Conservation (phyloP, 805 yeast species). For the Saccharomycopsis malanga region DNA sequence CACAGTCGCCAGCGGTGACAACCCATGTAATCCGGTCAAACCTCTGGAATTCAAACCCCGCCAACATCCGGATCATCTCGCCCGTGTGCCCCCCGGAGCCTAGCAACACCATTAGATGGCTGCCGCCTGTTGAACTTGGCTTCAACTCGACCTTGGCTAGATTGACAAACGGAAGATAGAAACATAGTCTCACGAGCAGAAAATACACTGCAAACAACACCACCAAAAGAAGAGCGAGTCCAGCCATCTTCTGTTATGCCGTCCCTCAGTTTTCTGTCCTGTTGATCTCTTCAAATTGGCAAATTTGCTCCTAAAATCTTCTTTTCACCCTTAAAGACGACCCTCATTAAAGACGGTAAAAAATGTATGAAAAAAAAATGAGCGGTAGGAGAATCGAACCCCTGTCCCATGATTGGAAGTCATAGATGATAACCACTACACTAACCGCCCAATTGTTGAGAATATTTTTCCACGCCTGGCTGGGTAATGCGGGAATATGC, state of each 20-base stretch:
- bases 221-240: neutral
- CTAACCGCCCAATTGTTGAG: conserved; percentile 17
- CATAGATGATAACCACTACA: conserved; percentile 23
- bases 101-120: conserved; percentile 50
- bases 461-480: too few species aligned
- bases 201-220: neutral
- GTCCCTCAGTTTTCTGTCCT: neutral
- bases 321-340: too few species aligned
- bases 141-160: neutral
- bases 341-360: neutral
- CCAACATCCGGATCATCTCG: conserved; percentile 74
- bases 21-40: conserved; percentile 7
- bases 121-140: conserved; percentile 3
- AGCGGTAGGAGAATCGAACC: conserved; percentile 23
- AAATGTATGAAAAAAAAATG: conserved; percentile 8
- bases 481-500: too few species aligned
- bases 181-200: conserved; percentile 13
- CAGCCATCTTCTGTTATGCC: neutral
- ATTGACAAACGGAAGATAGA: conserved; percentile 15
- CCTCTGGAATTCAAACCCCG: conserved; percentile 23
- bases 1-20: conserved; percentile 5
- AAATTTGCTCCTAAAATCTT: neutral
- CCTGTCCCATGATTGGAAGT: conserved; percentile 23
- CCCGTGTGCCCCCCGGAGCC: conserved; percentile 99
- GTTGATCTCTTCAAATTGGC: neutral